Base-by-base conservation (phyloP, 208 protist genomes). In the Sergeia podlipaevii region DNA sequence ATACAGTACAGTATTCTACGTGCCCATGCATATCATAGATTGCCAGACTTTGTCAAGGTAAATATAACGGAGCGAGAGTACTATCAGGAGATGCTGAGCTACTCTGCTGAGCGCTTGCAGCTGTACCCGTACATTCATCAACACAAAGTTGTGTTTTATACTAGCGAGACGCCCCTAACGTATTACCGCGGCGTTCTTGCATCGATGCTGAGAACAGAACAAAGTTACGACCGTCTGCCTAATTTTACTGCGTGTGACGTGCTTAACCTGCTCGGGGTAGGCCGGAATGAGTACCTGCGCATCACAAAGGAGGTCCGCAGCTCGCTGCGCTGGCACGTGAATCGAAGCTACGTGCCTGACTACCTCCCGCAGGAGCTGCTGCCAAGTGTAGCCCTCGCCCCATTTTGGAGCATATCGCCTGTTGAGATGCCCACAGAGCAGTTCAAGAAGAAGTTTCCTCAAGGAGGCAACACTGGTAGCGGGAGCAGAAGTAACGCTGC, bases 171-270 rank as follows among this genome's bases (percentile, higher is more conserved):
- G 1, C 79, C 84, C 17, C 64, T 92, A 26, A 70, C 56, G 0
- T 91, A 92, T 68, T 95, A 95, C 72, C 71, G 52, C 0, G 43
- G 47, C 2, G 89, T 95, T 61, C 43, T 95, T 4, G 62, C 69
- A 1, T 74, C 85, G 56, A 43, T 95, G 30, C 76, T 95, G 17
- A 87, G 81, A 63, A 55, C 69, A 27, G 84, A 90, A 52, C 59
- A 67, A 28, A 85, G 76, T 57, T 99, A 99, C 60, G 96, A 99
- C 56, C 75, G 85, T 8, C 73, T 99, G 30, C 97, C 97, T 8
- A 99, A 99, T 70, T 98, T 99, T 60, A 98, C 97, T 10, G 97
- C 97, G 10, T 83, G 96, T 2, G 97, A 99, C 68, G 70, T 94
- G 17, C 71, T 98, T 2, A 86, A 93, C 34, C 57, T 97, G 49